Evolutionary conservation across 2,329 filamentous ascomycete species (phyloP), one percentile per base, ranked within the genome.

Genomic region (Ceratocystis albifundus): DNA sequence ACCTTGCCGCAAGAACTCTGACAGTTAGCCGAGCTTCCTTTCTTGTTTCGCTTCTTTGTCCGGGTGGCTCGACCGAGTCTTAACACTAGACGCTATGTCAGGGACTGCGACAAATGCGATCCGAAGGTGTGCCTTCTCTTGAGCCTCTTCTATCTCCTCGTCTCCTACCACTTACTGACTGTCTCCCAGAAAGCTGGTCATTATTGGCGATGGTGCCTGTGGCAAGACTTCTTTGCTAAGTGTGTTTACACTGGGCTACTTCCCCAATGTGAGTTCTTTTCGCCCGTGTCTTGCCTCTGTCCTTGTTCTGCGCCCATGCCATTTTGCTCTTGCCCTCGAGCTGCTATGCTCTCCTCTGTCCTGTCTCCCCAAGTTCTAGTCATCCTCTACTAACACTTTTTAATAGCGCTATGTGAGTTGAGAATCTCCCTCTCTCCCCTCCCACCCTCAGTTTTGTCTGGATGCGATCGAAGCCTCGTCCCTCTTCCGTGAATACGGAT

Each of bases 231-330:
- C 90, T 85, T 80, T 99, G 72, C 80, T 99, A 71, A 96, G 92
- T 75, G 94, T 99, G 71, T 99, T 99, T 77, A 99, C 94, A 45
- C 82, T 99, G 65, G 94, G 94, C 67, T 97, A 96, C 77, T 99
- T 97, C 73, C 94, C 94, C 72, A 96, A 91, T 74, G 93, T 96
- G 81, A 80, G 90, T 84, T 36, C 32, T 12, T 36, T 36, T 61
- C 57, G 36, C 61, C 57, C 61, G 61, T 22, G 41, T 63, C 66
- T 61, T 36, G 57, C 32, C 32, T 36, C 32, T 36, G 32, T 36
- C 32, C 12, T 64, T 41, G 63, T 50, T 61, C 68, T 15, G 62
- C 65, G 25, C 46, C 32, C 48, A 44, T 65, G 57, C 68, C 69
- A 66, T 69, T 66, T 59, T 70, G 70, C 70, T 73, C 74, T 72